These are phyloP conservation scores for Asterella californica DNA, from an alignment of 225 moss, liverwort and hornwort species.

Conservation along the genomic window DNA sequence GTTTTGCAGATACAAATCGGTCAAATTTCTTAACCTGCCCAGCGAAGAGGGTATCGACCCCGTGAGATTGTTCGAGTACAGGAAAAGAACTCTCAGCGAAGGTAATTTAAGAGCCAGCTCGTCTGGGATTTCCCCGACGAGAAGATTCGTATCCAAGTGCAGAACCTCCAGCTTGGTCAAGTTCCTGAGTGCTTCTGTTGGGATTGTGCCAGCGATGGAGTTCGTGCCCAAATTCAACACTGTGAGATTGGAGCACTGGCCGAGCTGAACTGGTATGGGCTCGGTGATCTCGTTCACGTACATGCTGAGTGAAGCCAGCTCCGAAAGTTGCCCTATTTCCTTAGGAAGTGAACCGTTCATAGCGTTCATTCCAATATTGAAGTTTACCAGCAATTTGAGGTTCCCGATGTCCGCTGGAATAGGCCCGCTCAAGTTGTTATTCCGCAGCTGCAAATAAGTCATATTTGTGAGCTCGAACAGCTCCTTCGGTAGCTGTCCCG, in stretches of 20 bases:
- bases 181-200: conserved; percentile 11
- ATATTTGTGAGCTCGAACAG: conserved; percentile 23
- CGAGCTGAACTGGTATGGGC: conserved; percentile 42
- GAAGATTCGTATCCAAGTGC: conserved; percentile 21
- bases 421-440: conserved; percentile 20
- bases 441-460: conserved; percentile 19
- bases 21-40: conserved; percentile 23
- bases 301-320: conserved; percentile 43
- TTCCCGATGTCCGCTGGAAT: conserved; percentile 24
- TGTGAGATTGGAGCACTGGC: conserved; percentile 33
- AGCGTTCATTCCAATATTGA: conserved; percentile 46
- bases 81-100: conserved; percentile 16
- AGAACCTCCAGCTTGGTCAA: conserved; percentile 25
- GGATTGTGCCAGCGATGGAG: conserved; percentile 23
- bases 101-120: conserved; percentile 13
- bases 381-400: conserved; percentile 24
- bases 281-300: conserved; percentile 47
- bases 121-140: conserved; percentile 27
- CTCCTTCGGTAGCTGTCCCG: conserved; percentile 24
- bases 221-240: conserved; percentile 32
- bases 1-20: conserved; percentile 29
- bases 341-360: conserved; percentile 48
- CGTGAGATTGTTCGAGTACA: conserved; percentile 25
- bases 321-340: conserved; percentile 45
- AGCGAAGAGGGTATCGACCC: conserved; percentile 31